phyloP scores from a whole-genome alignment of 164 flowering plant species.

The Vitis riparia region DNA sequence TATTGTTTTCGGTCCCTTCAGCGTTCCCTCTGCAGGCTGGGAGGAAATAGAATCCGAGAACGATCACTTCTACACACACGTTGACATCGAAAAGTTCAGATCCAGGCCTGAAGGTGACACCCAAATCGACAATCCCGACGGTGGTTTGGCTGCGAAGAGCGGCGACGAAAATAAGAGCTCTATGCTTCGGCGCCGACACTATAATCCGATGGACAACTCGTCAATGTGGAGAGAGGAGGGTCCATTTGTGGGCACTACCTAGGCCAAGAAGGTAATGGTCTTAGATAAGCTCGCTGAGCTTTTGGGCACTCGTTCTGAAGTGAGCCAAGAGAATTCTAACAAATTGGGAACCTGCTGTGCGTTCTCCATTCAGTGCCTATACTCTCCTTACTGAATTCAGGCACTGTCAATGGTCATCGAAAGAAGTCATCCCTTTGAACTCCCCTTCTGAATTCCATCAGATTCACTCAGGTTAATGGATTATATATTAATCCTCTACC shows the following conservation, averaged over 20 bases:
- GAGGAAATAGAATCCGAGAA: slow-evolving; percentile 85
- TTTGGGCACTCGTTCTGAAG: slow-evolving; percentile 77
- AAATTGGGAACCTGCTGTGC: no score
- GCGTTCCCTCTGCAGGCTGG: slow-evolving; percentile 47
- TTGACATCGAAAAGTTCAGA: slow-evolving; percentile 31
- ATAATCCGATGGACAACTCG: slow-evolving; percentile 78
- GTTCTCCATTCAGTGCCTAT: no score
- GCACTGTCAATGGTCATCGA: no score
- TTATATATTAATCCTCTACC: no score
- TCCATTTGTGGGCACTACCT: slow-evolving; percentile 39
- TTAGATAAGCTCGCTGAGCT: slow-evolving; percentile 80
- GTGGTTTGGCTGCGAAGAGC: slow-evolving; percentile 5
- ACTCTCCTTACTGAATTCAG: no score
- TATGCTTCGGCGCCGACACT: slow-evolving; percentile 69
- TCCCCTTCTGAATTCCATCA: no score
- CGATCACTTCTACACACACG: slow-evolving; percentile 52
- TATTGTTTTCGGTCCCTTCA: slow-evolving; percentile 62
- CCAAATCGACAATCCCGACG: slow-evolving; percentile 12
- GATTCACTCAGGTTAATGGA: no score
- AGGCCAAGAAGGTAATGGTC: slow-evolving; percentile 86
- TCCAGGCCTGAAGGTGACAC: slow-evolving; percentile 23
- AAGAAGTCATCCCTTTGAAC: no score
- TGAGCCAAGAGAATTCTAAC: slow-evolving; percentile 57
- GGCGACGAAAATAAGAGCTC: slow-evolving; percentile 17
- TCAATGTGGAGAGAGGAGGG: slow-evolving; percentile 9